Conservation (phyloP, 257 asterid species). For the Ballota nigra region DNA sequence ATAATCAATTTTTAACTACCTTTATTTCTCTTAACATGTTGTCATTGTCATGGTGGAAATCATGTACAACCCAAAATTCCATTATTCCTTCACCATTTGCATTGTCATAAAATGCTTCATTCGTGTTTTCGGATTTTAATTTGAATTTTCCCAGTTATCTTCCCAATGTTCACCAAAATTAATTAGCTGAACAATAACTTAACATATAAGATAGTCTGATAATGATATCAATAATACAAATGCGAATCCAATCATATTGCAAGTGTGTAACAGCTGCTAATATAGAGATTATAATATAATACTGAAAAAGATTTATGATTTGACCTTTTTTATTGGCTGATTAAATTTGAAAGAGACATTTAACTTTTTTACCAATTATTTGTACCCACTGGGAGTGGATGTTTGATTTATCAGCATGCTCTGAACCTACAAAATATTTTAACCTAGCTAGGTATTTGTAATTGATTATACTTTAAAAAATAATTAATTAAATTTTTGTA, state of each 20-base stretch:
- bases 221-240: slow-evolving; percentile 24
- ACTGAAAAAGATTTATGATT: slow-evolving; percentile 12
- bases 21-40: too few relatives aligned
- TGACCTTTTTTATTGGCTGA: slow-evolving; percentile 14
- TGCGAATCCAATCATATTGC: slow-evolving; percentile 19
- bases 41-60: too few relatives aligned
- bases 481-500: too few relatives aligned
- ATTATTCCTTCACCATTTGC: background rate
- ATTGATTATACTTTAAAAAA: too few relatives aligned
- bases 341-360: slow-evolving; percentile 12
- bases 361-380: background rate
- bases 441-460: background rate
- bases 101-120: background rate
- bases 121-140: background rate
- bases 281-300: slow-evolving; percentile 8
- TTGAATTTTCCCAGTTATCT: background rate
- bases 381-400: background rate
- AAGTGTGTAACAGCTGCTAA: slow-evolving; percentile 30
- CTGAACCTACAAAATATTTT: background rate
- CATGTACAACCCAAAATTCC: too few relatives aligned
- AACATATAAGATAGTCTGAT: background rate
- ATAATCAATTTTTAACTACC: too few relatives aligned
- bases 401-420: background rate
- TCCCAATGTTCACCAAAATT: background rate
- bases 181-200: background rate